Evolutionary conservation across 1,284 basidiomycete genomes (phyloP).

Genomic region (Entoloma clypeatum): DNA sequence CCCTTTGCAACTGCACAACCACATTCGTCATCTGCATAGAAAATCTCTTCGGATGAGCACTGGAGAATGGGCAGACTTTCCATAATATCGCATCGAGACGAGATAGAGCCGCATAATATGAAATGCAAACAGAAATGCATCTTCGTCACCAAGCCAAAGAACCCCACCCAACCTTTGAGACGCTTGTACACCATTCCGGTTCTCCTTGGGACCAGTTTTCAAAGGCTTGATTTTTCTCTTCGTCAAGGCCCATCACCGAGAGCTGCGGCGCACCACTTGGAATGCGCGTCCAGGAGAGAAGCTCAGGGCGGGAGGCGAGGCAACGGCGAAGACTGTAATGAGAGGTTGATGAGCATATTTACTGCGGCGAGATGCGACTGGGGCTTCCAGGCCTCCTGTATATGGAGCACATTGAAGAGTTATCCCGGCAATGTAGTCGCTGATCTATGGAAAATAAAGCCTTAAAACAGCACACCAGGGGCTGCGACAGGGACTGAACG

Average conservation of each 20-base stretch:
- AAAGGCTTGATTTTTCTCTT: slow-evolving; percentile 37
- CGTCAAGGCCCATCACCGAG: slow-evolving; percentile 43
- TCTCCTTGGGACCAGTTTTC: slow-evolving; percentile 40
- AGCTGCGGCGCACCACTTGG: slow-evolving; percentile 46
- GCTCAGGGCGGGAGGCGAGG: slow-evolving; percentile 39
- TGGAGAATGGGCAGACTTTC: no score
- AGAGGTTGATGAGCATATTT: slow-evolving; percentile 33
- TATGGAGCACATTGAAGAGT: slow-evolving; percentile 5
- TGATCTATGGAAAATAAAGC: neutral
- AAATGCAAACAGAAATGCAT: no score
- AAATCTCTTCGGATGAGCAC: no score
- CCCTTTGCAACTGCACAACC: no score
- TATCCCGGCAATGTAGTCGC: slow-evolving; percentile 1
- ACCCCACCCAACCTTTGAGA: slow-evolving; percentile 6
- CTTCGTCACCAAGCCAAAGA: no score
- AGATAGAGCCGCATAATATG: no score
- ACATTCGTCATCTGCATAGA: no score
- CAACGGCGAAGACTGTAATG: slow-evolving; percentile 30
- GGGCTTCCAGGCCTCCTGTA: slow-evolving; percentile 39
- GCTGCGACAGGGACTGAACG: slow-evolving; percentile 45
- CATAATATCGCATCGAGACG: no score
- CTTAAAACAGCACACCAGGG: slow-evolving; percentile 44
- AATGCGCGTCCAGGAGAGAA: slow-evolving; percentile 50
- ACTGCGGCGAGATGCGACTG: slow-evolving; percentile 37
- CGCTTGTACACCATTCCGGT: slow-evolving; percentile 32